Conservation (phyloP, 352 stramenopile genomes). For the Phytophthora sojae region DNA sequence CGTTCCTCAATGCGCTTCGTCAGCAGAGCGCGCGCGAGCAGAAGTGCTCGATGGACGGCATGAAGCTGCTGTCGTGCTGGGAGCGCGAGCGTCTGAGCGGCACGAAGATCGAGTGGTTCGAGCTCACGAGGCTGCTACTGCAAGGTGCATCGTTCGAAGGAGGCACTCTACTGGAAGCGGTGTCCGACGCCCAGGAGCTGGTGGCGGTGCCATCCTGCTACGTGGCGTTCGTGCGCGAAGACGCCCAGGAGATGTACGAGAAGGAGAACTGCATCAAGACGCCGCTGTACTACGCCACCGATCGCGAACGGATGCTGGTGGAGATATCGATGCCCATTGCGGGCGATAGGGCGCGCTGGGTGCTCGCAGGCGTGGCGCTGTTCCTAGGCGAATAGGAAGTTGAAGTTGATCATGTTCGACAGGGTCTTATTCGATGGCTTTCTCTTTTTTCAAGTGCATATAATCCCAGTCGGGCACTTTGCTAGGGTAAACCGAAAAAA, state of each 20-base stretch:
- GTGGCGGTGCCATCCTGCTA: constrained; percentile 81
- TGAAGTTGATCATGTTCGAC: constrained; percentile 22
- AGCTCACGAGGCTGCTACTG: constrained; percentile 81
- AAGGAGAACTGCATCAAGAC: constrained; percentile 81
- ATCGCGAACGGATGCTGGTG: constrained; percentile 79
- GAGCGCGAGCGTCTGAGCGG: constrained; percentile 69
- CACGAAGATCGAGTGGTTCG: constrained; percentile 78
- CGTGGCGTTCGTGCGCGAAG: constrained; percentile 81
- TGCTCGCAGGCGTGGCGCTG: constrained; percentile 83
- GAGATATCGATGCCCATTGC: constrained; percentile 84
- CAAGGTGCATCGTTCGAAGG: constrained; percentile 91
- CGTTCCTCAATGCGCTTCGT: constrained; percentile 94
- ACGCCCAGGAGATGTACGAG: constrained; percentile 79
- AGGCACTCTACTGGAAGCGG: constrained; percentile 78
- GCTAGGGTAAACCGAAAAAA: no score
- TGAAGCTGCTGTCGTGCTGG: constrained; percentile 92
- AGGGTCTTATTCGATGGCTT: neutral
- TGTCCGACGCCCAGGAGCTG: constrained; percentile 86
- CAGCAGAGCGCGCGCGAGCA: constrained; percentile 91
- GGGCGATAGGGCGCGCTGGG: constrained; percentile 76
- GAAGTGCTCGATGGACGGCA: constrained; percentile 89
- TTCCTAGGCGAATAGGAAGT: constrained; percentile 77
- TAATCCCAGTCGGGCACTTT: no score
- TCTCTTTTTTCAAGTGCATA: no score
- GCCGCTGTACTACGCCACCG: constrained; percentile 84